Conservation (phyloP, 2,329 filamentous ascomycete species). For the Colletotrichum theobromicola region DNA sequence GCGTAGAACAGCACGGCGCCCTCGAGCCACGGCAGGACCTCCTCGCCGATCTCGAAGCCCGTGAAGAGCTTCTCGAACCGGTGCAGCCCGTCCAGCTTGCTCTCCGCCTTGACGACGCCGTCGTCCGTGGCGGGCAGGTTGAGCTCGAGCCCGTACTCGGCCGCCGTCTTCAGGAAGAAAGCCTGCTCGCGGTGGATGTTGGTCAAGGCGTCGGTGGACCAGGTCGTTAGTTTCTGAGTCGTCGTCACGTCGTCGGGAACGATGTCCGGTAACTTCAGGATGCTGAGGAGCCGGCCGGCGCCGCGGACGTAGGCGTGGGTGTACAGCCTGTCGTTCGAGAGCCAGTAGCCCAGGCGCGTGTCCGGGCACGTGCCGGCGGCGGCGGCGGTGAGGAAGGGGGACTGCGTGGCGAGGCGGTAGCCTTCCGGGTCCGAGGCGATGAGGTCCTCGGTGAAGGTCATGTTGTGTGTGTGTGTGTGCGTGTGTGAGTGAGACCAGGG, state of each 20-base stretch:
- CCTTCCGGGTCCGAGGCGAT: constrained; percentile 50
- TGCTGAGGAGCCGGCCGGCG: constrained; percentile 66
- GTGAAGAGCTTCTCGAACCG: constrained; percentile 55
- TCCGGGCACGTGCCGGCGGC: constrained; percentile 66
- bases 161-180: constrained; percentile 71
- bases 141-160: constrained; percentile 62
- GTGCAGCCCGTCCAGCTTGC: constrained; percentile 43
- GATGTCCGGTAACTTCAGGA: constrained; percentile 52
- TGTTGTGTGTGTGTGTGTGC: not conserved
- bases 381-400: constrained; percentile 69
- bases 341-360: constrained; percentile 65
- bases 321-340: constrained; percentile 75
- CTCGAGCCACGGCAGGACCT: constrained; percentile 60
- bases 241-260: constrained; percentile 52
- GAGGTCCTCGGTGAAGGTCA: constrained; percentile 59
- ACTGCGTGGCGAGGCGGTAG: constrained; percentile 65
- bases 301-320: constrained; percentile 74
- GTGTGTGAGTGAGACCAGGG: not conserved
- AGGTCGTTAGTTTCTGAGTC: constrained; percentile 55
- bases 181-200: constrained; percentile 71
- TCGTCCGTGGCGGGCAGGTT: constrained; percentile 30
- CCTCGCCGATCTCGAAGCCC: constrained; percentile 53
- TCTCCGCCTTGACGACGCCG: constrained; percentile 27
- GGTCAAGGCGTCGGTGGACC: constrained; percentile 67
- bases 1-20: constrained; percentile 77